Evolutionary conservation across 2,329 filamentous ascomycete genomes (phyloP), one percentile per base, ranked within the genome.

Genomic region (Cordyceps tenuipes): DNA sequence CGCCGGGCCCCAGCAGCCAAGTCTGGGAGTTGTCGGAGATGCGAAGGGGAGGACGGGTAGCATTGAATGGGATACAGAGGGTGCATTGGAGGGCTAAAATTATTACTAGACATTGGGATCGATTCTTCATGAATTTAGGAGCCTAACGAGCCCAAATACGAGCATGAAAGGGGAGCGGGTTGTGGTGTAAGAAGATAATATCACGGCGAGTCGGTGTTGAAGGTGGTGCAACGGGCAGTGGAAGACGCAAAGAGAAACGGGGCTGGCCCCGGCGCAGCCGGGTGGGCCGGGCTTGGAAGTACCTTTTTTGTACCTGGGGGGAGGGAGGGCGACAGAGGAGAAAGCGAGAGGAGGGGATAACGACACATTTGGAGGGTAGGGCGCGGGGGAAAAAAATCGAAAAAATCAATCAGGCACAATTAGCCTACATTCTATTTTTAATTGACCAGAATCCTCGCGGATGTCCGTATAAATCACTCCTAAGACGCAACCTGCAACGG

Each of bases 71-170:
- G n/a, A 5, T 15, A 15, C 15, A 26, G 7, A 15, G 1, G 13
- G 41, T n/a, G n/a, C 31, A 56, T n/a, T 2, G 19, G 3, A 31
- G 4, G 34, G n/a, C 1, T 47, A 56, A 56, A 56, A 56, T 29
- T 8, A 56, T n/a, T 5, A 1, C 21, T 13, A 1, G n/a, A n/a
- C 23, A 19, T 1, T 5, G 10, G 12, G n/a, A 3, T 13, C 12
- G 1, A 76, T 72, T 75, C 76, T 72, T 64, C 73, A 63, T 60
- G 48, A 55, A 59, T 53, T 47, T 72, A 71, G 75, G 84, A 84
- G 74, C 76, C 77, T 68, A 86, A 85, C 68, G 80, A 89, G 85
- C 82, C 82, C 79, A 85, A 84, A 78, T 81, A 88, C 73, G 77
- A 74, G 69, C 73, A 72, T 70, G 66, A 75, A 75, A 71, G 58